Evolutionary conservation across 163 green algal species (phyloP), one percentile per base, ranked within the genome.

Genomic region (Dunaliella salina): DNA sequence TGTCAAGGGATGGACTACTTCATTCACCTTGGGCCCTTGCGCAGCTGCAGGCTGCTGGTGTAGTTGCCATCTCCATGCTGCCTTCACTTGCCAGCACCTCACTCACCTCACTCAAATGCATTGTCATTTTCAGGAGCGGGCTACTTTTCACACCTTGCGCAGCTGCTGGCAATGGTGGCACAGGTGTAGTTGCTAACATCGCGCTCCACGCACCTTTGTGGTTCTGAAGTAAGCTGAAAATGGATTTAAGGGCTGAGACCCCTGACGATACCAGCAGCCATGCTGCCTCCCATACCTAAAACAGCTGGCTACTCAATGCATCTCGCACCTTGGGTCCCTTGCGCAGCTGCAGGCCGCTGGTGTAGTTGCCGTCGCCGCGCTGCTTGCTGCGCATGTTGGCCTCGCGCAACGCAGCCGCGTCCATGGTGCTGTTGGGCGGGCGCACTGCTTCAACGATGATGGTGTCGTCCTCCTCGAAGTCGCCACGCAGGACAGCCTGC

Each of bases 401-500:
- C 34, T 75, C 24, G 33, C 25, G 80, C 3, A 59, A 4, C 0
- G 30, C 24, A 67, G 80, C 33, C 4, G 30, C 30, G n/a, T 40
- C 75, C 30, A 40, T 34, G 15, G 3, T 8, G 26, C 15, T 20
- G 17, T 32, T n/a, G 33, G 80, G 33, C 1, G 50, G 81, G 0
- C 25, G 45, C 32, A 78, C 71, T 12, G 83, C 72, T 26, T 83
- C 83, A 12, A 89, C 89, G 0, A 88, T 80, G 35, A 92, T 87
- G 33, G 78, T 89, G 85, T 92, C 89, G 12, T 90, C 91, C 81
- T 94, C 91, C 26, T 67, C 87, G 83, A 98, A 96, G 40, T 98
- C 94, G 5, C 94, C 94, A 0, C 96, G 91, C 75, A 99, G 92
- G 79, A 99, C 92, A 15, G 91, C 95, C 92, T 98, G 95, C 17